Evolutionary conservation across 75 land plant species (phyloP), one percentile per base, ranked within the genome.

Genomic region (Cunninghamia lanceolata): DNA sequence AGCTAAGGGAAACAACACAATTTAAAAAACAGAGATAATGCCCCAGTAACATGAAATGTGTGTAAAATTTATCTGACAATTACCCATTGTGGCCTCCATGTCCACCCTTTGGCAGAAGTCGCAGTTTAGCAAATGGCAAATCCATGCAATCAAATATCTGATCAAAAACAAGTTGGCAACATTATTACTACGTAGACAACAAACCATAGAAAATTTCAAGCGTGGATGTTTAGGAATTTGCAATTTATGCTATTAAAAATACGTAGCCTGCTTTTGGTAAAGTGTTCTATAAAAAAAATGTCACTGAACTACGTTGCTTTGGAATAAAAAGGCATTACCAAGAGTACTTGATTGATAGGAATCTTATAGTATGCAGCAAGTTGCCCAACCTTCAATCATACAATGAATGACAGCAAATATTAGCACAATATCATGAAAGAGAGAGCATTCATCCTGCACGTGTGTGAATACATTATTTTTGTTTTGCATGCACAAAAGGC

Each of bases 1-100:
- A n/a, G 32, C 32, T 45, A 43, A 42, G 3, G 40, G 30, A 80
- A 45, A 80, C 50, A 80, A 2, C 13, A 30, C 82, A 80, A n/a
- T 45, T 80, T 79, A n/a, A 4, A 9, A 45, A 80, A 28, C 30
- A 80, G 47, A 80, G 35, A 45, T 40, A 35, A 80, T 45, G 50
- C 5, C 0, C 21, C 50, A 45, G 82, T 28, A 47, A 30, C 34
- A 30, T 79, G 47, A 86, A 56, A 75, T 40, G 32, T 40, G 75
- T 47, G 46, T 30, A 28, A 28, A 50, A 83, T 34, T 78, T 25
- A 70, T 34, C 42, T 56, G 19, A 40, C 8, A 71, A 43, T n/a
- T 91, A 98, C 99, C 99, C 99, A 88, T 98, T 98, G 74, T 98
- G 99, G 78, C 99, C 99, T 80, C 99, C 99, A 92, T 96, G 99